Base-by-base conservation (phyloP, 495 filamentous ascomycete genomes). In the Penicillium silybi region DNA sequence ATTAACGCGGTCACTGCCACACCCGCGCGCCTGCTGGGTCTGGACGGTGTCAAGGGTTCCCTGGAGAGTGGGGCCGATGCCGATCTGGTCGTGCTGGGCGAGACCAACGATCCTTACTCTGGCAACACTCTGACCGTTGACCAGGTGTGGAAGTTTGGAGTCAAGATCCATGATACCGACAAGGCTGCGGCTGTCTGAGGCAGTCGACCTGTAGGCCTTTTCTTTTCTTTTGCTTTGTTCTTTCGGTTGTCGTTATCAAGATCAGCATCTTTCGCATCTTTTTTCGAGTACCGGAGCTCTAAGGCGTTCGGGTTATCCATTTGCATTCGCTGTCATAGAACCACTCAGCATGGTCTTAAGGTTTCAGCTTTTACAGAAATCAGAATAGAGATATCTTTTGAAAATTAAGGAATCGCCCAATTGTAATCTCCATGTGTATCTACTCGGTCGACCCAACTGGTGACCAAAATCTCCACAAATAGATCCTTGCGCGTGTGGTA, bases 111-210 rank as follows among this genome's bases (percentile, higher is more conserved):
- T 55, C 62, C 52, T 8, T 54, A 74, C 68, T 54, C 71, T 46
- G 66, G 74, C n/a, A 55, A 59, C 3, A 69, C 59, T 23, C 67
- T 91, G 61, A 75, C 68, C 35, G 76, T 91, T 7, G 84, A 87
- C 53, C 79, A 89, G 64, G 86, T 89, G 23, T 91, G 85, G 85
- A 91, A 91, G 68, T 84, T 86, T 62, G 87, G 87, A n/a, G 64
- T 68, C 6, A 76, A 75, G 64, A 72, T 77, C 20, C 65, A 67
- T 51, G 74, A 77, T 53, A 52, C 52, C 8, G 69, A 65, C 9
- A 69, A 72, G 53, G 50, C 52, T 34, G 48, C 15, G 39, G 53
- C 27, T 26, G 29, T 56, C 38, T 57, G 27, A 52, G 23, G 9
- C 29, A 3, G 15, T 43, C 10, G 9, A 27, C 27, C 29, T 25